Evolutionary conservation across 2,329 filamentous ascomycete genomes (phyloP), one percentile per base, ranked within the genome.

Genomic region (Xylaria sp.): DNA sequence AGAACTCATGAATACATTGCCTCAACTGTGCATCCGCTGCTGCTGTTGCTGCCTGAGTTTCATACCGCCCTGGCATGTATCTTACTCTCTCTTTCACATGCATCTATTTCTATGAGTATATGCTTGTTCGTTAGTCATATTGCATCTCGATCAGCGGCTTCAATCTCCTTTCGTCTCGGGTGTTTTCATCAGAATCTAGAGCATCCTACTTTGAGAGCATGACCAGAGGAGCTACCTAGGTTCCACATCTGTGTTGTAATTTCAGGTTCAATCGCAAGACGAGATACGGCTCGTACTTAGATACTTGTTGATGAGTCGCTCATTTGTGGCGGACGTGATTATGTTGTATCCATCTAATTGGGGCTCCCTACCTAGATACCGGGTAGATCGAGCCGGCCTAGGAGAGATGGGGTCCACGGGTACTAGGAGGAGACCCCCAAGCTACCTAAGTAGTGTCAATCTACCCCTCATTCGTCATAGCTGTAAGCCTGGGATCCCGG

Each of bases 401-500:
- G 41, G 18, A 28, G 23, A 28, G 13, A 23, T 15, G 25, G 25
- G 49, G 12, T 28, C 15, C 25, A 31, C 15, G 20, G 20, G n/a
- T n/a, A n/a, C n/a, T n/a, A n/a, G n/a, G n/a, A 18, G 43, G 43
- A 20, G 10, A 46, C 4, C 18, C 4, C 39, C 39, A 41, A 41
- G 39, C 39, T 15, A n/a, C n/a, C n/a, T n/a, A n/a, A n/a, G n/a
- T n/a, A 12, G 39, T 20, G 49, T 52, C 23, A 28, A 28, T 13
- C 28, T 31, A 54, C 49, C 49, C 49, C 49, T 54, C 49, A 31
- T 54, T 13, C 49, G 49, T 54, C 49, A 54, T 54, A 25, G 25
- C 49, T 31, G 4, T 18, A 46, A 46, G 33, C 33, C 33, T 10
- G 8, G 33, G 13, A 15, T 46, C 15, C 41, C 13, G 15, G 13